A percentile compares a stretch with the other conserved stretches of the same genome.
Evolutionary conservation across 2,329 filamentous ascomycete genomes (phyloP).

Genomic region (Knoxdaviesia proteae): DNA sequence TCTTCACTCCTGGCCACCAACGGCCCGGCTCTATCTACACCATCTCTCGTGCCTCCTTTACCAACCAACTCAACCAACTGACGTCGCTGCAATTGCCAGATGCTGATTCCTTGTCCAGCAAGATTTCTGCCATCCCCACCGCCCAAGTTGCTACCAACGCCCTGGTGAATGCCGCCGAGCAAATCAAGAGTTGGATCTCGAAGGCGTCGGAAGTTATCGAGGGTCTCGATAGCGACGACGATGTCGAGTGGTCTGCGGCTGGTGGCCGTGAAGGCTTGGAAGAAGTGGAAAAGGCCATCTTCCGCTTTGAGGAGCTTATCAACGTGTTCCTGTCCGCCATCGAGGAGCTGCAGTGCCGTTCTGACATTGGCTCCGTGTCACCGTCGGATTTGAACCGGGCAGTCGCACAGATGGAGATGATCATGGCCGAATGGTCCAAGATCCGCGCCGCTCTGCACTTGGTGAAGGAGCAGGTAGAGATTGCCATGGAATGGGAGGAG

Average conservation of each 20-base stretch:
- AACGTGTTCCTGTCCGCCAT: slow-evolving; percentile 90
- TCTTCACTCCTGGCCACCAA: slow-evolving; percentile 43
- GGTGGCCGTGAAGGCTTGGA: slow-evolving; percentile 66
- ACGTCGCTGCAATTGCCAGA: slow-evolving; percentile 80
- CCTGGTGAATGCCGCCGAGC: slow-evolving; percentile 68
- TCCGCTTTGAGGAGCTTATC: slow-evolving; percentile 70
- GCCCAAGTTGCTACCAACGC: slow-evolving; percentile 68
- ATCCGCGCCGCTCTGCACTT: slow-evolving; percentile 58
- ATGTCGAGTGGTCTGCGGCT: slow-evolving; percentile 88
- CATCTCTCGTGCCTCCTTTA: slow-evolving; percentile 76
- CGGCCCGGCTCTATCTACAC: slow-evolving; percentile 82
- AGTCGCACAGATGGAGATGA: slow-evolving; percentile 75
- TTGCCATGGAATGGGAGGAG: slow-evolving; percentile 98
- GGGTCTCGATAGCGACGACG: slow-evolving; percentile 83
- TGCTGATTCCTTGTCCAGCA: slow-evolving; percentile 61
- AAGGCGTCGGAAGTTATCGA: slow-evolving; percentile 80
- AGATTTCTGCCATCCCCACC: slow-evolving; percentile 67
- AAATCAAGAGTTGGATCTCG: slow-evolving; percentile 83
- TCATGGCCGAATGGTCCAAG: slow-evolving; percentile 64
- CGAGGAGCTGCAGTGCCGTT: slow-evolving; percentile 63
- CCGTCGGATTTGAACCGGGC: slow-evolving; percentile 51
- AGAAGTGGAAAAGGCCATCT: slow-evolving; percentile 53
- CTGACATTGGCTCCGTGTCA: slow-evolving; percentile 54
- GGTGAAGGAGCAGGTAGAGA: slow-evolving; percentile 79
- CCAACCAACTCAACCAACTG: slow-evolving; percentile 77